Evolutionary conservation across 768 basidiomycete genomes (phyloP), one percentile per base, ranked within the genome.

Genomic region (Boletus subcaerulescens): DNA sequence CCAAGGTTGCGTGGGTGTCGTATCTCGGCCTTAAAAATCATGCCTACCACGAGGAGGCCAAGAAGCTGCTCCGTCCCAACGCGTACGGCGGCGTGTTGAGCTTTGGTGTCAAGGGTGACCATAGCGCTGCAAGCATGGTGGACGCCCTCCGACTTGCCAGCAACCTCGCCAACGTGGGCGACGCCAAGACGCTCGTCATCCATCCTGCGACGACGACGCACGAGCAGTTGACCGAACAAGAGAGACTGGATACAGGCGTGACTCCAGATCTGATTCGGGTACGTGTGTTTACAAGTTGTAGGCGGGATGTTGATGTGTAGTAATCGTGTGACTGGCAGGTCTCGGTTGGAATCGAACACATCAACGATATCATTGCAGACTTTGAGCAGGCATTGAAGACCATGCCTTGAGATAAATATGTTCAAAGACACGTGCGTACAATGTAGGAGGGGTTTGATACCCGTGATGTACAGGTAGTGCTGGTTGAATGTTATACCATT

Each of bases 71-170:
- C 48, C 76, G 85, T 6, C 68, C 73, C 1, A 48, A 67, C 17
- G 71, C 74, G 3, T 92, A 76, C 55, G 87, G 90, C 5, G 91
- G 89, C 20, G 79, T 93, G 60, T 71, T 93, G 47, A 88, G 79
- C 70, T 92, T 93, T 61, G 92, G 91, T 10, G 69, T 91, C 57
- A 83, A 83, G 60, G 87, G 85, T 17, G 78, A 78, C 48, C 71
- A 73, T 2, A 66, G 71, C 45, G 66, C n/a, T 3, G 86, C 84
- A 8, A 81, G 79, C 71, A 76, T 87, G 31, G 86, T 93, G 14
- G 90, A 93, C 60, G 77, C 70, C 57, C 75, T 93, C 53, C 81
- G 79, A 62, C 76, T 93, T 6, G 86, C 85, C n/a, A 87, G 85
- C 61, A 73, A 89, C 63, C 76, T 90, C 10, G 87, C 86, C 12